Conservation (phyloP, 176 grass and related monocot genomes). For the Juncus inflexus region DNA sequence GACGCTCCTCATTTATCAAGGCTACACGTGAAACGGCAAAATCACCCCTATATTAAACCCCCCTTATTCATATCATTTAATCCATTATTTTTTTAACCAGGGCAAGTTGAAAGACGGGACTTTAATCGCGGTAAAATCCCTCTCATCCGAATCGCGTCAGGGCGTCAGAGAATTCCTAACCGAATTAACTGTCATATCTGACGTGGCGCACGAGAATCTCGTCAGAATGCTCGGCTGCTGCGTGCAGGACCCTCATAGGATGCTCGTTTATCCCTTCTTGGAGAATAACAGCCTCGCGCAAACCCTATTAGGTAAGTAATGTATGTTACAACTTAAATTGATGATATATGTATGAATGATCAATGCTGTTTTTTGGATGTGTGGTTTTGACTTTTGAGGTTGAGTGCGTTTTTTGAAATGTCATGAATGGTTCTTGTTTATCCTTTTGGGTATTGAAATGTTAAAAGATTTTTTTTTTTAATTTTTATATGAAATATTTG, state of each 20-base stretch:
- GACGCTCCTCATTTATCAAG: too few species aligned
- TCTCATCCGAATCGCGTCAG: constrained; percentile 71
- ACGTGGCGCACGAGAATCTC: constrained; percentile 70
- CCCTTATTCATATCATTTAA: background rate
- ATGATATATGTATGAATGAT: constrained; percentile 20
- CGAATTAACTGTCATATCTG: constrained; percentile 57
- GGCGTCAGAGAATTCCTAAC: constrained; percentile 60
- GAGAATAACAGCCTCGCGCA: constrained; percentile 77
- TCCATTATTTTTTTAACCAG: constrained; percentile 34
- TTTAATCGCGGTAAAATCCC: constrained; percentile 60
- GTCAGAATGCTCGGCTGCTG: constrained; percentile 70
- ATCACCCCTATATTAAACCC: too few species aligned
- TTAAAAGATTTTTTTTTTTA: background rate
- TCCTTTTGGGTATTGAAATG: background rate
- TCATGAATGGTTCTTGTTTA: constrained; percentile 3
- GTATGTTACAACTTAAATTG: background rate
- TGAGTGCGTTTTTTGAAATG: background rate
- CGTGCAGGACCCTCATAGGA: constrained; percentile 58
- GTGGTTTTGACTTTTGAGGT: background rate
- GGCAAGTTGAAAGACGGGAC: constrained; percentile 81
- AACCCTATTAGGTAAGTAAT: constrained; percentile 57
- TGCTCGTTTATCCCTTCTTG: constrained; percentile 83
- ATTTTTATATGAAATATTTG: too few species aligned
- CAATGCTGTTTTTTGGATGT: constrained; percentile 11
- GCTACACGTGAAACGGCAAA: too few species aligned